Base-by-base conservation (phyloP, 1,284 basidiomycete species). In the Trichosporon asahii region DNA sequence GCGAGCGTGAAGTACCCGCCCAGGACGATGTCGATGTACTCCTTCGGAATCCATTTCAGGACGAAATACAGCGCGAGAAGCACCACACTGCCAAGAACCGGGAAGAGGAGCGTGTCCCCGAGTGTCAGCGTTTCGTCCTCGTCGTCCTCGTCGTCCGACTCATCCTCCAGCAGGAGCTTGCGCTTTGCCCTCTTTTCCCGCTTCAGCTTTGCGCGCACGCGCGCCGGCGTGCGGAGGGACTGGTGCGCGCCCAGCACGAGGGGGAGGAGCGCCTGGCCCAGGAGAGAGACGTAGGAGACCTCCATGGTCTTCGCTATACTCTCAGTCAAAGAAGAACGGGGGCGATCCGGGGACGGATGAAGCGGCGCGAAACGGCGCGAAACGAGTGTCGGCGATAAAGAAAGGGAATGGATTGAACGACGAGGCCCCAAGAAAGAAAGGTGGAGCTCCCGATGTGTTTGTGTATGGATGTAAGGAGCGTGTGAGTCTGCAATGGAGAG, bases 41-140 rank as follows among this genome's bases (percentile, higher is more conserved):
- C 88, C 76, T 88, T 89, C 53, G 92, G 92, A 57, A 93, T 83
- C 79, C 90, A 95, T 78, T 89, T 80, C 66, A 83, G 72, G 29
- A 82, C 64, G 55, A 74, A 55, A 70, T 74, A 84, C 18, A 84
- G 72, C 0, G 74, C 72, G 66, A 83, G 64, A 7, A 84, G 73
- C n/a, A 79, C 80, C 6, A 75, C 70, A 18, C 77, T 79, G 0
- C 82, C 83, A 15, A 84, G 72, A 2, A 84, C 66, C 4, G 83
- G 83, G 69, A 84, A 82, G 21, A 79, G 63, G 18, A 83, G 60
- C 25, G 76, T 76, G 71, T 84, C 83, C 9, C 72, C 73, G 75
- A 82, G 77, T 5, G 78, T 79, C 14, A 84, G 73, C 1, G 75
- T 73, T 66, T 84, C 83, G 15, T 80, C 82, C 7, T 77, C 61